Evolutionary conservation across 345 rosid genomes (phyloP).

Genomic region (Zanthoxylum bungeanum): DNA sequence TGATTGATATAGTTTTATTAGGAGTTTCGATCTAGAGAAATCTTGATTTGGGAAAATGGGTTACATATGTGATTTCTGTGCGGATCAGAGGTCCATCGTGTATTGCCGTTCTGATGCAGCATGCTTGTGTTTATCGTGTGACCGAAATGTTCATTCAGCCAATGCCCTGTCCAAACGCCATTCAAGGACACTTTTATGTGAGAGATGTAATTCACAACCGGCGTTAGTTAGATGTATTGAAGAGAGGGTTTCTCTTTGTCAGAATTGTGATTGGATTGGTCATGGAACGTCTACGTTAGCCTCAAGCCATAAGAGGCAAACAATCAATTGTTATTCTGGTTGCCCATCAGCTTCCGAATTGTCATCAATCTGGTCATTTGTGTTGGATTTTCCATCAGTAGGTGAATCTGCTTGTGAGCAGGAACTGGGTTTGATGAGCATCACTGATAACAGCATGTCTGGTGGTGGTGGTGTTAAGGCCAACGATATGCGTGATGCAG

Average conservation of each 20-base stretch:
- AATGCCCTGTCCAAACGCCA: conserved; percentile 91
- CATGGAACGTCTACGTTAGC: conserved; percentile 57
- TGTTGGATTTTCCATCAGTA: conserved; percentile 41
- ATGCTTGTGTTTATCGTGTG: conserved; percentile 91
- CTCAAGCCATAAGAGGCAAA: conserved; percentile 67
- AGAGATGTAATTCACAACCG: conserved; percentile 85
- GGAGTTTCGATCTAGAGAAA: conserved; percentile 12
- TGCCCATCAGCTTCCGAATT: conserved; percentile 91
- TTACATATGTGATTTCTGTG: conserved; percentile 89
- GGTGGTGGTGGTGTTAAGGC: conserved; percentile 31
- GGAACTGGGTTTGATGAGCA: conserved; percentile 86
- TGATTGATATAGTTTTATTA: conserved; percentile 16
- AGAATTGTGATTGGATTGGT: conserved; percentile 87
- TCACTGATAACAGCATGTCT: conserved; percentile 42
- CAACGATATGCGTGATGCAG: conserved; percentile 15
- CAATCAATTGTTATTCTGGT: conserved; percentile 76
- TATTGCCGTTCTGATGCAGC: conserved; percentile 97
- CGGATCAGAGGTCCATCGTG: conserved; percentile 85
- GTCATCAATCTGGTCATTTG: conserved; percentile 87
- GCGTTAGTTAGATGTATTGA: conserved; percentile 75
- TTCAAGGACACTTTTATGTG: conserved; percentile 82
- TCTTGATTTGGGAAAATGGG: conserved; percentile 56
- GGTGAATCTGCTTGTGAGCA: conserved; percentile 69
- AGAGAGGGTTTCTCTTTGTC: conserved; percentile 88
- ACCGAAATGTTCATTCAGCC: conserved; percentile 88